These are phyloP conservation scores for Syzygium malaccense DNA, from an alignment of 441 rosid species.

Conservation along the genomic window DNA sequence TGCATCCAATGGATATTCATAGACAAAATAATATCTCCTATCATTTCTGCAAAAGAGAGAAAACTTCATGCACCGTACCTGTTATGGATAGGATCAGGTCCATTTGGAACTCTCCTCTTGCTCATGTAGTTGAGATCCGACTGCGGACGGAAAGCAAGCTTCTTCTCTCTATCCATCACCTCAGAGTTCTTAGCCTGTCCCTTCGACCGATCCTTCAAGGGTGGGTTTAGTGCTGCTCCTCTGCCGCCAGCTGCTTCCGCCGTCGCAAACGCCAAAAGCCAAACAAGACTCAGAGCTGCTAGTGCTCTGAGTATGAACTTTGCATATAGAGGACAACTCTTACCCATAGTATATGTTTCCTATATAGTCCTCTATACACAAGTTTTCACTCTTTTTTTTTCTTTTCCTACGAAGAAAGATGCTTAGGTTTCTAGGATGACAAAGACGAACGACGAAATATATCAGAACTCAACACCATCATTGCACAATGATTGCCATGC, in stretches of 20 bases:
- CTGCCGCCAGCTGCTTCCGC: conserved; percentile 10
- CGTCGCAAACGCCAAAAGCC: conserved; percentile 23
- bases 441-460: neutral
- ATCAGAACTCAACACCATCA: neutral
- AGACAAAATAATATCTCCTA: neutral
- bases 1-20: neutral
- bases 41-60: neutral
- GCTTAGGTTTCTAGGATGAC: neutral
- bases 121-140: conserved; percentile 46
- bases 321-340: conserved; percentile 1
- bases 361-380: neutral
- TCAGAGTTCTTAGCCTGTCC: conserved; percentile 6
- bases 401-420: neutral
- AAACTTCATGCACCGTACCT: conserved; percentile 28
- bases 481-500: conserved; percentile 4
- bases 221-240: neutral
- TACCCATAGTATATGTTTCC: neutral
- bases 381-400: neutral
- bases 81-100: conserved; percentile 94
- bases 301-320: conserved; percentile 17
- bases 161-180: conserved; percentile 13
- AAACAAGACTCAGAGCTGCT: conserved; percentile 14
- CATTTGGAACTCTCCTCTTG: conserved; percentile 83
- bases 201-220: neutral
- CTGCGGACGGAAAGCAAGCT: conserved; percentile 24